Conservation (phyloP, 1,284 basidiomycete genomes). For the Cryptococcus hybrid region DNA sequence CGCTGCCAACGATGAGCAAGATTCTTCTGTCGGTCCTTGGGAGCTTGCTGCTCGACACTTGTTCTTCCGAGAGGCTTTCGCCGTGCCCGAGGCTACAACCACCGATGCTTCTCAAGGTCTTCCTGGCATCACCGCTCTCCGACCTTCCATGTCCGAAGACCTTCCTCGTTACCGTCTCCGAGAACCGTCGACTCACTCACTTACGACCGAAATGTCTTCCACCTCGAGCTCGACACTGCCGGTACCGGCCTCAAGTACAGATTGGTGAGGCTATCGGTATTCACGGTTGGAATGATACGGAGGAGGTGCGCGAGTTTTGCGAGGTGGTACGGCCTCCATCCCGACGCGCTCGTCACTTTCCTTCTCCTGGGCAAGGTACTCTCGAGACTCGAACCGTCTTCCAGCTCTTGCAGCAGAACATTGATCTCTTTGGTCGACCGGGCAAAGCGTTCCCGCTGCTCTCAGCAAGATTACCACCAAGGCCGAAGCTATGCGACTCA, state of each 20-base stretch:
- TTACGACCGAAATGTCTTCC: conserved; percentile 99
- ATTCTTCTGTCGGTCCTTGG: conserved; percentile 57
- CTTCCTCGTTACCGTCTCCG: conserved; percentile 87
- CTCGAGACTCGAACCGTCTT: conserved; percentile 85
- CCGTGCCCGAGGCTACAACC: conserved; percentile 58
- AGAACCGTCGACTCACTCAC: conserved; percentile 92
- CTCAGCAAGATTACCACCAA: conserved; percentile 68
- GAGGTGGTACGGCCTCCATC: conserved; percentile 83
- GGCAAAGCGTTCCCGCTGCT: conserved; percentile 90
- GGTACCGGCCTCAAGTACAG: conserved; percentile 91
- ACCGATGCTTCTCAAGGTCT: conserved; percentile 10
- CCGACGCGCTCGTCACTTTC: conserved; percentile 76
- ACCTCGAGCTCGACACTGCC: conserved; percentile 90
- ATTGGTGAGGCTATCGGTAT: conserved; percentile 97
- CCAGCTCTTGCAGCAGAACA: conserved; percentile 93
- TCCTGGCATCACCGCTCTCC: conserved; percentile 60
- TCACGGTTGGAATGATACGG: conserved; percentile 95
- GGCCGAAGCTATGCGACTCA: conserved; percentile 76
- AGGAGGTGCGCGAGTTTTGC: conserved; percentile 87
- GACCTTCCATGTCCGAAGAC: conserved; percentile 86
- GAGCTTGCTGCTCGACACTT: conserved; percentile 86
- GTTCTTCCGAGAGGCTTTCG: conserved; percentile 74
- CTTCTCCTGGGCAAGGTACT: conserved; percentile 56
- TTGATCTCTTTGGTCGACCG: conserved; percentile 94
- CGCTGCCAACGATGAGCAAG: conserved; percentile 40